These are phyloP conservation scores for Puccinellia tenuiflora DNA, from an alignment of 176 grass and related monocot genomes.

Conservation along the genomic window DNA sequence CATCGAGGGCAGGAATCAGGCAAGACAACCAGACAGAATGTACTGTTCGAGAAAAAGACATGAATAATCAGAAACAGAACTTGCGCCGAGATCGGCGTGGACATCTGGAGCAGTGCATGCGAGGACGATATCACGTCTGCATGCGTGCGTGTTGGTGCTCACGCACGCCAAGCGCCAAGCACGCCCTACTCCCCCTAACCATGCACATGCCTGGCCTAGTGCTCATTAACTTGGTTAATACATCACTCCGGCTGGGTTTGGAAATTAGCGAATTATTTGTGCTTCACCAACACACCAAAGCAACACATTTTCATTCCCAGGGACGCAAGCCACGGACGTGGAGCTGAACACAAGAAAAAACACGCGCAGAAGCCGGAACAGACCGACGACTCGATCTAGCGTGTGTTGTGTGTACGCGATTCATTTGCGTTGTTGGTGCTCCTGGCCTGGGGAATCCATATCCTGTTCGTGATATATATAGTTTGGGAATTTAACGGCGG, in stretches of 20 bases:
- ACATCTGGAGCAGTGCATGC: background rate
- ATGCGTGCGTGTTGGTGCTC: background rate
- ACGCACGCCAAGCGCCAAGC: slow-evolving; percentile 26
- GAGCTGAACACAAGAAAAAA: background rate
- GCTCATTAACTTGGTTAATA: background rate
- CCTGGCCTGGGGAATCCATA: background rate
- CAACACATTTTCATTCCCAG: slow-evolving; percentile 45
- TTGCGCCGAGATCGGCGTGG: background rate
- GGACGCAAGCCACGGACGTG: slow-evolving; percentile 19
- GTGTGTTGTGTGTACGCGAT: slow-evolving; percentile 11
- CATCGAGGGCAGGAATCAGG: background rate
- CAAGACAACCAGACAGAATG: background rate
- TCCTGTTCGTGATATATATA: background rate
- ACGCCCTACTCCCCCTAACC: slow-evolving; percentile 5
- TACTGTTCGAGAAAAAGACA: background rate
- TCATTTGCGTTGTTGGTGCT: background rate
- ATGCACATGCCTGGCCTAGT: slow-evolving; percentile 4
- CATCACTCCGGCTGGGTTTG: background rate
- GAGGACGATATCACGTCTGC: background rate
- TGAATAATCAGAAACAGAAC: background rate
- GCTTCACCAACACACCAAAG: slow-evolving; percentile 56
- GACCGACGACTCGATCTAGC: background rate
- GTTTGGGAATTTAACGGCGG: background rate
- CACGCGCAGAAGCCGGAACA: background rate
- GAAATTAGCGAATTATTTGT: slow-evolving; percentile 10